These are phyloP conservation scores for Diplodia scrobiculata DNA, from an alignment of 2,329 filamentous ascomycete species.

Conservation along the genomic window DNA sequence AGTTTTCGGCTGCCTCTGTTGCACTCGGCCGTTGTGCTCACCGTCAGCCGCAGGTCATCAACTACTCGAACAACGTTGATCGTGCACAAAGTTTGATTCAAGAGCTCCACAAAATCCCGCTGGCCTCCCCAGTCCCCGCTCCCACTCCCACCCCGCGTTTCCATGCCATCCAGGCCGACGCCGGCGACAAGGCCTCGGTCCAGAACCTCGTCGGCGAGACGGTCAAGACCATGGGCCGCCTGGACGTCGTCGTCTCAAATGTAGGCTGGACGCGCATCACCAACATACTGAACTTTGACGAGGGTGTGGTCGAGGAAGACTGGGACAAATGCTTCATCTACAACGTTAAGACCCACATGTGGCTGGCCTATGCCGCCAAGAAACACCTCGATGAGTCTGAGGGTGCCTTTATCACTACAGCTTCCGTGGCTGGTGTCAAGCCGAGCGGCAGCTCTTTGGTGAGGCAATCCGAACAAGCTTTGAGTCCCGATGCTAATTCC, in stretches of 20 bases:
- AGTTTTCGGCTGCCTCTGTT: constrained; percentile 29
- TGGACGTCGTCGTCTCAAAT: constrained; percentile 52
- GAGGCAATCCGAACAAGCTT: neutral
- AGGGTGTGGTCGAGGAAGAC: constrained; percentile 61
- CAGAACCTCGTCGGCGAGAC: constrained; percentile 50
- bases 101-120: constrained; percentile 47
- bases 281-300: constrained; percentile 60
- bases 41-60: constrained; percentile 46
- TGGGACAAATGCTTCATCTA: constrained; percentile 67
- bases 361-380: constrained; percentile 59
- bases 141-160: constrained; percentile 42
- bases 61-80: constrained; percentile 51
- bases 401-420: constrained; percentile 65
- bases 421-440: constrained; percentile 65
- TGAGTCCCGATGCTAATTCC: neutral
- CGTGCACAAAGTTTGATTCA: constrained; percentile 47
- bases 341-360: constrained; percentile 59
- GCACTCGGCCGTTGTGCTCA: constrained; percentile 4
- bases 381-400: constrained; percentile 62
- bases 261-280: constrained; percentile 67
- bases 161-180: constrained; percentile 52
- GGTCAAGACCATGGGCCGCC: constrained; percentile 49
- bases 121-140: constrained; percentile 33
- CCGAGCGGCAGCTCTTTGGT: constrained; percentile 62
- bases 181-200: constrained; percentile 48